Evolutionary conservation across 352 stramenopile genomes (phyloP), one percentile per base, ranked within the genome.

Genomic region (Pythium biforme): DNA sequence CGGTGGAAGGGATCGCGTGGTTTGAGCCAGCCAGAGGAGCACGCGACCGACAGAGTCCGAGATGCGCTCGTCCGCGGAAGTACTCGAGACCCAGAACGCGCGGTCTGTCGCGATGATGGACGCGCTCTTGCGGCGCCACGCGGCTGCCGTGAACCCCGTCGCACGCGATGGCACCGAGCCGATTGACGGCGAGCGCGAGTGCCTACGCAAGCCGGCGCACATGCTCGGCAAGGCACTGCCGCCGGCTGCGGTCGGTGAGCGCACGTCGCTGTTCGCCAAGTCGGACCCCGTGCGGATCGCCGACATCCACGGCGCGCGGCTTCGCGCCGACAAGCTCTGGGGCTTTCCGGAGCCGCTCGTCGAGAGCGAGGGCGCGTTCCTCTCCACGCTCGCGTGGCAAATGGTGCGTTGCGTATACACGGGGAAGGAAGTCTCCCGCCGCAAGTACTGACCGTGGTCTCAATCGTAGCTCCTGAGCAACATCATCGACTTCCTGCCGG

Each of bases 401-500:
- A 77, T 77, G 70, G 70, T 77, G 46, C 10, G 66, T 31, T 25
- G 41, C 50, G 12, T 55, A 26, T n/a, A 19, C 15, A 27, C 11
- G 59, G 27, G 31, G 17, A 20, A 14, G 8, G 45, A 15, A 23
- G 23, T 4, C 7, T n/a, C n/a, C n/a, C n/a, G n/a, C n/a, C n/a
- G n/a, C n/a, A n/a, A n/a, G 8, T 27, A 31, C 20, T 64, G 46
- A 47, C 39, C 48, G 34, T 20, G 26, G n/a, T 25, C 9, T 52
- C n/a, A n/a, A n/a, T n/a, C n/a, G n/a, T 54, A 81, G 78, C 59
- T 91, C 45, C 58, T 88, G 34, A 85, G 77, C 43, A 83, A 78
- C 53, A 72, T 90, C 55, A 82, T 92, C 33, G 82, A 92, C 54
- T 88, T 89, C 33, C 46, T 85, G 25, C 82, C 82, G 19, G 74